Conservation (phyloP, 441 rosid genomes). For the Jatropha podagrica region DNA sequence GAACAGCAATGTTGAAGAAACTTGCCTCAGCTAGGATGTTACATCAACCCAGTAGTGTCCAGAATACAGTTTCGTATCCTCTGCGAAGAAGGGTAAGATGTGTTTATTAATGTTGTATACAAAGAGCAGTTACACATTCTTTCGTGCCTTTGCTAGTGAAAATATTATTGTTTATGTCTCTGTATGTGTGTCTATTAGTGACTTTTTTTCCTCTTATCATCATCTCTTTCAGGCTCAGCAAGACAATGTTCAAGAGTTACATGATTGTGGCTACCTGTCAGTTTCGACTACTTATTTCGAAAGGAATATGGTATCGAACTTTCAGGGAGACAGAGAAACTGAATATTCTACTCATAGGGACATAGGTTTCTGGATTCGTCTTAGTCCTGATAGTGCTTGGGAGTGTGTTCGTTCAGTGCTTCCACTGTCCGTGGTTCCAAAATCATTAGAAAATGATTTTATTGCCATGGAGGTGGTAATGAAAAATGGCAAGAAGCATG, state of each 20-base stretch:
- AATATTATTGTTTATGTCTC: not conserved
- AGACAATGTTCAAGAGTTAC: constrained; percentile 48
- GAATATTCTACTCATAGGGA: constrained; percentile 54
- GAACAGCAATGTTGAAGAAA: constrained; percentile 62
- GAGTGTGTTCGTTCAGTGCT: constrained; percentile 87
- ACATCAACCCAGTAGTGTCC: constrained; percentile 55
- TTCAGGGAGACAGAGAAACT: constrained; percentile 51
- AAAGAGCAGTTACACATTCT: not conserved
- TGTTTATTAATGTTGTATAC: not conserved
- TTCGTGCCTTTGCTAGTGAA: not conserved
- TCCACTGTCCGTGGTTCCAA: constrained; percentile 84
- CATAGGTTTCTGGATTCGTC: constrained; percentile 90
- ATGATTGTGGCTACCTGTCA: constrained; percentile 64
- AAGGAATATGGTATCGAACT: constrained; percentile 56
- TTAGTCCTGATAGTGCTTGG: constrained; percentile 66
- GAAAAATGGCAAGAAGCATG: constrained; percentile 97
- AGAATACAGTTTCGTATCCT: constrained; percentile 57
- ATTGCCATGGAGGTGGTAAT: constrained; percentile 87
- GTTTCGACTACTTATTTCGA: constrained; percentile 84
- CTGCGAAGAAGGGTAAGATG: constrained; percentile 72
- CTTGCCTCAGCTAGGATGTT: constrained; percentile 79
- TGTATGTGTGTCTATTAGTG: not conserved
- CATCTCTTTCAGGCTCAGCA: constrained; percentile 43
- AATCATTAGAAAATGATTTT: constrained; percentile 56
- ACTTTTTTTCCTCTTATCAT: constrained; percentile 1